Percentiles rank a stretch among this genome's conserved stretches.
Evolutionary conservation across 441 rosid species (phyloP).

Genomic region (Adansonia gregorii): DNA sequence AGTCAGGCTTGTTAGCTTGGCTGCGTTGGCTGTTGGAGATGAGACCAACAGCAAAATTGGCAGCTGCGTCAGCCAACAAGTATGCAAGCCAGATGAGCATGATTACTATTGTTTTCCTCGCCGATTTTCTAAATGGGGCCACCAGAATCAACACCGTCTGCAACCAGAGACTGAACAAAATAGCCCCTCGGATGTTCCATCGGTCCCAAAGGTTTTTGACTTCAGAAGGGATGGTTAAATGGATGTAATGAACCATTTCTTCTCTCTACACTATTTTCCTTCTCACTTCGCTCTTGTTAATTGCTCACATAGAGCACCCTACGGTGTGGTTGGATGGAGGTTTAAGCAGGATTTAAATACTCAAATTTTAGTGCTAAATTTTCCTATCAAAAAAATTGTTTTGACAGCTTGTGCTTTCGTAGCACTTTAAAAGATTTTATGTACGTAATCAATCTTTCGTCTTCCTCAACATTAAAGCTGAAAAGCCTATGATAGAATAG

Average conservation of each 20-base stretch:
- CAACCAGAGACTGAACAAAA: slow-evolving; percentile 49
- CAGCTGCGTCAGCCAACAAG: slow-evolving; percentile 50
- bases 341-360: background rate
- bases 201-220: slow-evolving; percentile 37
- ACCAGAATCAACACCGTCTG: slow-evolving; percentile 45
- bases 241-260: background rate
- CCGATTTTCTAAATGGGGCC: slow-evolving; percentile 45
- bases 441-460: background rate
- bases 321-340: background rate
- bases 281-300: background rate
- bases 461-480: background rate
- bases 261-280: background rate
- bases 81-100: slow-evolving; percentile 47
- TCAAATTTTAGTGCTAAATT: background rate
- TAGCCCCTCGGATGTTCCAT: slow-evolving; percentile 44
- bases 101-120: background rate
- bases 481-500: background rate
- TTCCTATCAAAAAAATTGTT: background rate
- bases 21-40: slow-evolving; percentile 42
- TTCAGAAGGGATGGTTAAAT: background rate
- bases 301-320: no score
- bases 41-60: slow-evolving; percentile 45
- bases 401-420: background rate
- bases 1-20: no score
- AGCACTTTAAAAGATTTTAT: background rate